Evolutionary conservation across 352 stramenopile genomes (phyloP), one percentile per base, ranked within the genome.

Genomic region (Phytophthora pistaciae): DNA sequence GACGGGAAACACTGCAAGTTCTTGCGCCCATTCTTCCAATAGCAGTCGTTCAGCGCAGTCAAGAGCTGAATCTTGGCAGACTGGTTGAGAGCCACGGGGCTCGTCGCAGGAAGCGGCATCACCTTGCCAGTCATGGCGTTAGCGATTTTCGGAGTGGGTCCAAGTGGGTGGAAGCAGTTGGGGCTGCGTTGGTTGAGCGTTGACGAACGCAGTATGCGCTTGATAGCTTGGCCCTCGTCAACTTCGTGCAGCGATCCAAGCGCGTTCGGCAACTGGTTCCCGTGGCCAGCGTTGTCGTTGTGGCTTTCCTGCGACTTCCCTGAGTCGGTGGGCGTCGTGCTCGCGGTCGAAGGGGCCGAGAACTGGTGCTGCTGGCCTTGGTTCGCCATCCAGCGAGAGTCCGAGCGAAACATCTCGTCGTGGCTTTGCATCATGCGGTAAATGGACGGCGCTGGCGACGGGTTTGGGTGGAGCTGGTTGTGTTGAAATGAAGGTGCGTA

Each of bases 11-110:
- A 97, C 68, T 97, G 91, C 50, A 97, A 57, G 65, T 97, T 97
- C 71, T 96, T 97, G 33, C 91, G 88, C 10, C 91, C 91, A 66
- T 97, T 97, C 64, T 96, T 95, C 90, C 90, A 97, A 72, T 97
- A 97, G 60, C 86, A 92, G 56, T 82, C 66, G 68, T 87, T 93
- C 40, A 93, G 66, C 7, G 65, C 71, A 18, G 86, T 93, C 61
- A 91, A 62, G 18, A 93, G 70, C 29, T 82, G 72, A 40, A 91
- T 79, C 36, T 77, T 60, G 6, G 71, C 64, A 29, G 55, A 70
- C 42, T 78, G 62, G 31, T 62, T 54, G 3, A 31, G n/a, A 25
- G 58, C 5, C 20, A 62, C 31, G 5, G 59, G 36, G 38, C 50
- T 74, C 14, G 52, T 61, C 5, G 49, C 14, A 5, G 64, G 60